Evolutionary conservation across 129 eudicot species (phyloP).

Genomic region (Centaurea solstitialis): DNA sequence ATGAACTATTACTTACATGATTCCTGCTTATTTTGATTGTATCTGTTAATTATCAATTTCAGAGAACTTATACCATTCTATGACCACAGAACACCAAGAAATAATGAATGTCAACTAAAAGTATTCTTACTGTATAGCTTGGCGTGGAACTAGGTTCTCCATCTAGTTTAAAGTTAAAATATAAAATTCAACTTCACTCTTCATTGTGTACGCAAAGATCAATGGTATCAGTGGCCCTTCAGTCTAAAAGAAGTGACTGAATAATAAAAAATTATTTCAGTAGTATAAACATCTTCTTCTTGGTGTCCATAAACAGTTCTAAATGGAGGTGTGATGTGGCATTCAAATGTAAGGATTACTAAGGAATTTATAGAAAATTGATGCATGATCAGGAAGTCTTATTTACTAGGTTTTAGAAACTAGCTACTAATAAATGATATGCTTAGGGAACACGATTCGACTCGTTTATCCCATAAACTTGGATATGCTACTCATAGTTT

Average conservation of each 20-base stretch:
- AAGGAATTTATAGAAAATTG: background rate
- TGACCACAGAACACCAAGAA: background rate
- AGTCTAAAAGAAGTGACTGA: background rate
- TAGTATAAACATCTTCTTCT: background rate
- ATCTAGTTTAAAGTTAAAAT: background rate
- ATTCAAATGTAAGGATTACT: background rate
- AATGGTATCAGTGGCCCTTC: background rate
- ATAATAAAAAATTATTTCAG: background rate
- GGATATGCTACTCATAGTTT: background rate
- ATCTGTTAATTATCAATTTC: background rate
- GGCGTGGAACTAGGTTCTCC: background rate
- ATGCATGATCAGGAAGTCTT: background rate
- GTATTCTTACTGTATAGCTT: background rate
- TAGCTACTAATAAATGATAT: background rate
- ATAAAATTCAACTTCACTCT: background rate
- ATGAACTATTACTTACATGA: background rate
- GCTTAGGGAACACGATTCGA: conserved; percentile 6
- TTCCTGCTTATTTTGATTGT: background rate
- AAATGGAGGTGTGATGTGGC: conserved; percentile 3
- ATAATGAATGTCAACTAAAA: background rate
- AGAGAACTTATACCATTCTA: background rate
- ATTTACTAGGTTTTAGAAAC: conserved; percentile 2
- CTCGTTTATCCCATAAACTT: conserved; percentile 1
- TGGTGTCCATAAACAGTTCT: background rate
- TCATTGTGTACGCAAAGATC: background rate